These are phyloP conservation scores for Chernovozyma sophiae-reginae DNA, from an alignment of 1,139 yeast genomes.

Conservation along the genomic window DNA sequence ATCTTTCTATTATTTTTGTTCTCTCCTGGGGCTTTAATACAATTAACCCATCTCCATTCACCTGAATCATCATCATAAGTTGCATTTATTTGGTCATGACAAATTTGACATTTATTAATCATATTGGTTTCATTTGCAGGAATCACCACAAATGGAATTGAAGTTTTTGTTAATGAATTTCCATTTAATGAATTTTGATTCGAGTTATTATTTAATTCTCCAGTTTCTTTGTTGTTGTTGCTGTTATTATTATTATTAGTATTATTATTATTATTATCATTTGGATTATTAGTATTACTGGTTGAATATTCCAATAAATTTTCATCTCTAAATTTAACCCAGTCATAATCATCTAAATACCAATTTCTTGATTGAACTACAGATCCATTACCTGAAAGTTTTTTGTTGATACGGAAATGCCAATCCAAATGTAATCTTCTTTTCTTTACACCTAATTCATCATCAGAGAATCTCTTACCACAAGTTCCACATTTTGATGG, in stretches of 20 bases:
- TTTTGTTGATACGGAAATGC: conserved; percentile 92
- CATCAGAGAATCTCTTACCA: conserved; percentile 76
- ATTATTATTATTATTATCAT: conserved; percentile 11
- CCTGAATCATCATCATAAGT: conserved; percentile 86
- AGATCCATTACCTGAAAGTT: conserved; percentile 41
- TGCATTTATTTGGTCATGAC: conserved; percentile 78
- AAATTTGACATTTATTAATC: conserved; percentile 76
- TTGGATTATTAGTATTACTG: conserved; percentile 5
- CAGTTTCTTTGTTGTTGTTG: conserved; percentile 8
- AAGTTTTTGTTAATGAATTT: conserved; percentile 3
- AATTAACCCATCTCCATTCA: conserved; percentile 94
- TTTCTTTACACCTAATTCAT: conserved; percentile 50
- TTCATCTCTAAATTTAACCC: conserved; percentile 73
- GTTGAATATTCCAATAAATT: conserved; percentile 37
- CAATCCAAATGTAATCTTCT: conserved; percentile 78
- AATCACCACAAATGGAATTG: conserved; percentile 55
- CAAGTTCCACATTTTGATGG: conserved; percentile 86
- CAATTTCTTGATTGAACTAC: conserved; percentile 73
- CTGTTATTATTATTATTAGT: conserved; percentile 11
- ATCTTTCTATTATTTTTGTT: conserved; percentile 40
- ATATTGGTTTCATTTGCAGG: conserved; percentile 67
- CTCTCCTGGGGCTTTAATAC: conserved; percentile 64
- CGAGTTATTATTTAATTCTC: conserved; percentile 7
- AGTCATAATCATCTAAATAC: conserved; percentile 71
- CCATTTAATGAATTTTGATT: conserved; percentile 8